Conservation (phyloP, 2,329 filamentous ascomycete species). For the Zasmidium cellare region DNA sequence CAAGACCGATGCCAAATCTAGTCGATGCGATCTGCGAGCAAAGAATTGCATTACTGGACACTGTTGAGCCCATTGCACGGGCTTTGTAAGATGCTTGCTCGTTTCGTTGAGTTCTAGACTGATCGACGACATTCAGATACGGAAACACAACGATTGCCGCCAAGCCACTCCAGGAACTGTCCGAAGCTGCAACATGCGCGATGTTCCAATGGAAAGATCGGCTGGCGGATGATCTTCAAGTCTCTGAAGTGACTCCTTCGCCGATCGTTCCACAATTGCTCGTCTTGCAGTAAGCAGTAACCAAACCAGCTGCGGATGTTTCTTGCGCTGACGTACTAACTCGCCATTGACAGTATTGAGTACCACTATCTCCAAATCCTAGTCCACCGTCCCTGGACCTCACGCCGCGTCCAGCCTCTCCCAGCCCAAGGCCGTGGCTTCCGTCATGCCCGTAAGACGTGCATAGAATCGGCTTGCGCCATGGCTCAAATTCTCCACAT, state of each 20-base stretch:
- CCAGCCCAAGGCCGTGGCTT: constrained; percentile 46
- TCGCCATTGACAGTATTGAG: constrained; percentile 35
- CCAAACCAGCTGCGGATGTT: not conserved
- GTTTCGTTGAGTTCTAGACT: not conserved
- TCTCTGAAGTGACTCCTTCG: constrained; percentile 24
- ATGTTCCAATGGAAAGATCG: constrained; percentile 45
- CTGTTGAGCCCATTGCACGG: constrained; percentile 44
- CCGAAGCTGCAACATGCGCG: constrained; percentile 31
- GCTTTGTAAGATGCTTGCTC: constrained; percentile 37
- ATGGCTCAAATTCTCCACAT: constrained; percentile 43
- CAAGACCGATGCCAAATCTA: constrained; percentile 12
- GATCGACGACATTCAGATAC: not conserved
- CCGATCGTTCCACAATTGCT: constrained; percentile 14
- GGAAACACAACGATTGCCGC: constrained; percentile 28
- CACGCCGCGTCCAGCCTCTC: constrained; percentile 43
- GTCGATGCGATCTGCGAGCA: constrained; percentile 9
- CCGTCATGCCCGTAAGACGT: constrained; percentile 45
- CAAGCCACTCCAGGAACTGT: constrained; percentile 40
- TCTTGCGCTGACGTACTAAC: not conserved
- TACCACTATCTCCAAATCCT: constrained; percentile 48
- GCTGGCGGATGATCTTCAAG: constrained; percentile 38
- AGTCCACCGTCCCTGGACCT: constrained; percentile 47
- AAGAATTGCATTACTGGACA: constrained; percentile 44
- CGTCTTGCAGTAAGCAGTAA: constrained; percentile 14
- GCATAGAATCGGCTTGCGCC: constrained; percentile 42